Conservation (phyloP, 1,284 basidiomycete species). For the Malassezia equina region DNA sequence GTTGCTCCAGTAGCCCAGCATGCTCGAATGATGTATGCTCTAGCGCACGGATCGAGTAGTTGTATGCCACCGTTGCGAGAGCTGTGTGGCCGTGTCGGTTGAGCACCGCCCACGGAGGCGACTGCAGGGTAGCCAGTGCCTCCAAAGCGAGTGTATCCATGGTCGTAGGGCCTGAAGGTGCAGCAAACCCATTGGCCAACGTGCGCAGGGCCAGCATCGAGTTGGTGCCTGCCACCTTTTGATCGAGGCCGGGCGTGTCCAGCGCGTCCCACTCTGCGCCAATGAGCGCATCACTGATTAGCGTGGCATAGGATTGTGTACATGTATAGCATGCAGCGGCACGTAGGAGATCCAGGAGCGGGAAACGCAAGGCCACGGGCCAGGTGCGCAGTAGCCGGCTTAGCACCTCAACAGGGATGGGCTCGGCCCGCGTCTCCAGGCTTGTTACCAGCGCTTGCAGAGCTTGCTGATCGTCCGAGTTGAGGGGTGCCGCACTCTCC, state of each 20-base stretch:
- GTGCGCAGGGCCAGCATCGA: constrained; percentile 71
- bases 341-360: constrained; percentile 78
- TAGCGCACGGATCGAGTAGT: constrained; percentile 52
- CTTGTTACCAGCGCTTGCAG: constrained; percentile 61
- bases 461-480: constrained; percentile 60
- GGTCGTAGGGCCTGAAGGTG: constrained; percentile 38
- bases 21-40: not conserved
- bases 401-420: constrained; percentile 22
- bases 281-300: constrained; percentile 59
- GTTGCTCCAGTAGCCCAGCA: constrained; percentile 21
- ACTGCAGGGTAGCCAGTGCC: constrained; percentile 44
- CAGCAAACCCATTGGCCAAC: constrained; percentile 64
- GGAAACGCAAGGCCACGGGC: constrained; percentile 71
- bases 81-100: constrained; percentile 64
- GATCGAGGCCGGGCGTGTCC: constrained; percentile 50
- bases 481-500: constrained; percentile 55
- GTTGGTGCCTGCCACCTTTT: constrained; percentile 71
- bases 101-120: constrained; percentile 48
- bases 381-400: constrained; percentile 61
- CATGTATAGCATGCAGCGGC: constrained; percentile 59
- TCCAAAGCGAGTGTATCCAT: constrained; percentile 37
- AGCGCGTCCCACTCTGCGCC: constrained; percentile 60
- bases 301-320: constrained; percentile 52
- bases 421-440: constrained; percentile 47
- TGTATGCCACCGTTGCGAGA: constrained; percentile 66